Evolutionary conservation across 1,139 yeast species (phyloP), one percentile per base, ranked within the genome.

Genomic region (Saccharomyces hybrid): DNA sequence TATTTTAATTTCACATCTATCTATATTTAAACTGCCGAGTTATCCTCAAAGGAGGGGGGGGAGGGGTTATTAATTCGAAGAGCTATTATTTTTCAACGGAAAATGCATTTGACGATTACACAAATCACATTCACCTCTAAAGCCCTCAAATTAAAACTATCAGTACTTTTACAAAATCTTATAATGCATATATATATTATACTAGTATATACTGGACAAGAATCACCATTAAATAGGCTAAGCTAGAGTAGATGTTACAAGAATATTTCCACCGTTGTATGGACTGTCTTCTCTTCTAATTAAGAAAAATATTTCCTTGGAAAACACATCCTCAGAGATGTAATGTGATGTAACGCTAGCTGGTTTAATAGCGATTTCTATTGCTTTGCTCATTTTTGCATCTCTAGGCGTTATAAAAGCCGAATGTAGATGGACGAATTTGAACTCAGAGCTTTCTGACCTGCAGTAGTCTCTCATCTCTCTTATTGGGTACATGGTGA

Each of bases 401-500:
- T 19, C 3, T 12, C 12, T 38, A 19, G 44, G 24, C n/a, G 44
- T n/a, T 11, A 38, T 16, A 11, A 19, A 38, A 4, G 24, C 24
- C 24, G 44, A 38, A 11, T 38, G 44, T 38, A 38, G 24, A 19
- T 38, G 24, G 6, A 38, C 14, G 9, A 19, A 38, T 9, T 38
- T 24, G 52, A 34, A 27, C 32, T 53, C 3, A 31, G 3, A 19
- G 14, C 14, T 8, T 32, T 46, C 34, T 51, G 9, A 32, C 42
- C 29, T 12, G 31, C 53, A 14, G 24, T 38, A 38, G 24, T 51
- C 24, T 12, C 44, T 34, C 14, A 52, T 27, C 9, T 51, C 51
- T 16, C 31, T 50, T 9, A 53, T 44, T 16, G 59, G 57, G 28
- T 53, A 53, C 14, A 50, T 47, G 7, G 49, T 47, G 12, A 49